These are phyloP conservation scores for Neocallimastix lanati DNA, from an alignment of 192 early-diverging fungal species.

Conservation along the genomic window DNA sequence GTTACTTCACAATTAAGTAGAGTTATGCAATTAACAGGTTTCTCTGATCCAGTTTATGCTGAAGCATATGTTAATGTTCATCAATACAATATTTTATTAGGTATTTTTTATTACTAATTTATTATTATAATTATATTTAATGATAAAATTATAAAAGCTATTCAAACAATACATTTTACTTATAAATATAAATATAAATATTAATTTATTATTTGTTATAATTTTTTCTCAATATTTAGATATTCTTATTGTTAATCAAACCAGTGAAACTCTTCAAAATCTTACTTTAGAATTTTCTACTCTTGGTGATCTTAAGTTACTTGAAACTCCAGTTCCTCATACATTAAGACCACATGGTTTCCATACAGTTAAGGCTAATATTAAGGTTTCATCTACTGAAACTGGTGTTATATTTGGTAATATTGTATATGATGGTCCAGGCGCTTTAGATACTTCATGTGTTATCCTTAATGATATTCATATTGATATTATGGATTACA, in stretches of 20 bases:
- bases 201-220: not conserved
- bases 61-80: constrained; percentile 95
- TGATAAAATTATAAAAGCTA: too few species aligned
- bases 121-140: too few species aligned
- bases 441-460: constrained; percentile 71
- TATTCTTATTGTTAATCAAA: constrained; percentile 95
- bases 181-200: not conserved
- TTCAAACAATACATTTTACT: too few species aligned
- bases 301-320: constrained; percentile 89
- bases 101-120: constrained; percentile 8
- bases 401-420: constrained; percentile 96
- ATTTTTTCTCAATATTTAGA: constrained; percentile 24
- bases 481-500: constrained; percentile 99
- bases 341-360: constrained; percentile 81
- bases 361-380: constrained; percentile 87
- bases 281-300: constrained; percentile 97
- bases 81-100: constrained; percentile 89
- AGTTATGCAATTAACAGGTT: constrained; percentile 91
- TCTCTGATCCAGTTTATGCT: constrained; percentile 96
- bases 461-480: constrained; percentile 95
- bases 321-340: constrained; percentile 77
- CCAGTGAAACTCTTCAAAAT: constrained; percentile 83
- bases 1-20: constrained; percentile 77
- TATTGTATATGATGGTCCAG: constrained; percentile 94
- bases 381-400: constrained; percentile 97